These are phyloP conservation scores for Saccharum spontaneum DNA, from an alignment of 176 grass and related monocot species.

Conservation along the genomic window DNA sequence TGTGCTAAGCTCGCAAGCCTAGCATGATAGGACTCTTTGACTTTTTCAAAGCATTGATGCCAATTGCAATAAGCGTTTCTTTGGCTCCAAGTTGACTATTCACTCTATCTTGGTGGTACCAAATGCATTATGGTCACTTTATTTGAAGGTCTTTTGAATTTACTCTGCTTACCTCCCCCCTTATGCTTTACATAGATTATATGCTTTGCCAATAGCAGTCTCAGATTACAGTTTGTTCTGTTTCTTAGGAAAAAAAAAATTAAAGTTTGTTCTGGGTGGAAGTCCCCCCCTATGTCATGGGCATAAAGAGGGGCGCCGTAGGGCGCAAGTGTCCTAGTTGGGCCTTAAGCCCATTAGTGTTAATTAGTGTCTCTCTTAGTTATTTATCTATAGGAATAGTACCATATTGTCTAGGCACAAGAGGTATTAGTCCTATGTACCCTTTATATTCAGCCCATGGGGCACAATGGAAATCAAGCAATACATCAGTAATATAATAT, in stretches of 20 bases:
- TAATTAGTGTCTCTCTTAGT: too few relatives aligned
- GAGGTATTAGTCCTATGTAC: too few relatives aligned
- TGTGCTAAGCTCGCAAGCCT: background rate
- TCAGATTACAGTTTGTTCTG: background rate
- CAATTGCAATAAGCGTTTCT: background rate
- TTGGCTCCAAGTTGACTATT: background rate
- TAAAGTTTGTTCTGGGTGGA: background rate
- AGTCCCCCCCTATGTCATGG: too few relatives aligned
- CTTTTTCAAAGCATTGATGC: conserved; percentile 1
- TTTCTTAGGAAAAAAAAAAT: background rate
- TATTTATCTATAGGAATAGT: too few relatives aligned
- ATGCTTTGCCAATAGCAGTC: background rate
- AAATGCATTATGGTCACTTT: background rate
- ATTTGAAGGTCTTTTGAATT: background rate
- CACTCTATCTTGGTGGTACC: conserved; percentile 12
- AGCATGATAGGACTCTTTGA: background rate
- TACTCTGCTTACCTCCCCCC: background rate
- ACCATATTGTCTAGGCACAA: too few relatives aligned
- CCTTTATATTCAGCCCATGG: too few relatives aligned
- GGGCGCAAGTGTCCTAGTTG: too few relatives aligned
- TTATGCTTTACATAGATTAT: background rate
- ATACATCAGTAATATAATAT: too few relatives aligned
- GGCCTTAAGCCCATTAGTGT: too few relatives aligned
- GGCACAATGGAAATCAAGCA: too few relatives aligned
- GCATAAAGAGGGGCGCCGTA: too few relatives aligned